A percentile compares a stretch with the other conserved stretches of the same genome.
Conservation (phyloP, 116 monocot species). For the Iris pallida region DNA sequence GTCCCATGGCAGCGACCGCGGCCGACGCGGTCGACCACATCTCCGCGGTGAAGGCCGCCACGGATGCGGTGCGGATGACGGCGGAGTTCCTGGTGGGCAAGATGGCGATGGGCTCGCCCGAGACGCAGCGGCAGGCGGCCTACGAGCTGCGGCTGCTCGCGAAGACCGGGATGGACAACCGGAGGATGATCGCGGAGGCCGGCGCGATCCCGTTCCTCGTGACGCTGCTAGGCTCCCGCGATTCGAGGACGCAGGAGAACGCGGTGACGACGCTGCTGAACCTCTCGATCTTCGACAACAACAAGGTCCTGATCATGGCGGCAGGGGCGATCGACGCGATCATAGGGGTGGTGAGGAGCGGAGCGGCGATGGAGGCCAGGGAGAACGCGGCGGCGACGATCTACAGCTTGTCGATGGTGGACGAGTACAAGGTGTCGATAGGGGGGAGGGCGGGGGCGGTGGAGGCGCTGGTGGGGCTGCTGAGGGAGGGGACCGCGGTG, state of each 20-base stretch:
- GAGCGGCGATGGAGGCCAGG: constrained; percentile 20
- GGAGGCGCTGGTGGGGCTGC: constrained; percentile 10
- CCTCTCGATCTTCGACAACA: constrained; percentile 38
- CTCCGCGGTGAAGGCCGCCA: constrained; percentile 17
- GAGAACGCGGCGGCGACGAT: constrained; percentile 46
- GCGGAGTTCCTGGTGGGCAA: constrained; percentile 33
- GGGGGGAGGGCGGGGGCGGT: constrained; percentile 12
- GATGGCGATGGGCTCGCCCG: constrained; percentile 20
- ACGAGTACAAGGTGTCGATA: constrained; percentile 24
- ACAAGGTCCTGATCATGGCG: constrained; percentile 33
- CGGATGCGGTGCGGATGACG: constrained; percentile 30
- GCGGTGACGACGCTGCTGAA: constrained; percentile 38
- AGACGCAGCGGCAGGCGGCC: constrained; percentile 18
- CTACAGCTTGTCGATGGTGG: constrained; percentile 27
- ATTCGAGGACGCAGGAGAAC: constrained; percentile 24
- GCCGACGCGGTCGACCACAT: constrained; percentile 22
- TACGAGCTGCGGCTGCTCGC: constrained; percentile 33
- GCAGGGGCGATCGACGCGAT: constrained; percentile 23
- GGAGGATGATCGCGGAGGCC: constrained; percentile 26
- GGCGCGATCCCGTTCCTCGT: constrained; percentile 35
- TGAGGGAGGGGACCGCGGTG: constrained; percentile 8
- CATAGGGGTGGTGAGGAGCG: constrained; percentile 5
- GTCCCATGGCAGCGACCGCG: not conserved
- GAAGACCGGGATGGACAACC: constrained; percentile 28
- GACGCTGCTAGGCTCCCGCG: constrained; percentile 12